Evolutionary conservation across 495 filamentous ascomycete species (phyloP), one percentile per base, ranked within the genome.

Genomic region (Penicillium herquei): DNA sequence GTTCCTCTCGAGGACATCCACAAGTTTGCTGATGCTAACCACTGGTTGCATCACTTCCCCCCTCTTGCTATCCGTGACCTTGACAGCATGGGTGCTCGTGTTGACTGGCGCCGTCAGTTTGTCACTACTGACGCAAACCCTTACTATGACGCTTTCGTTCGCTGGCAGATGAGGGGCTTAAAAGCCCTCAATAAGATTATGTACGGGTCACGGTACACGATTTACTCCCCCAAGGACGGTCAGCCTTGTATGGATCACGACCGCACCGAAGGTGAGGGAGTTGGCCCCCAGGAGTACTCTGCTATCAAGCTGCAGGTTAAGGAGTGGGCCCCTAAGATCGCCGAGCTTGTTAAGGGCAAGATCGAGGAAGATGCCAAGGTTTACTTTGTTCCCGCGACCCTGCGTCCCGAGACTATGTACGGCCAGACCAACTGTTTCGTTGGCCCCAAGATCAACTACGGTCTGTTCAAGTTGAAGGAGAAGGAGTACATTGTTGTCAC

Each of bases 111-210:
- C 63, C 76, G 93, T 62, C 85, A 87, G 50, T 89, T 98, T 58
- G 87, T 96, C 26, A 98, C 93, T 7, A 98, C 93, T 9, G 93
- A 98, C 66, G 92, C 91, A 2, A 98, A 98, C 76, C 92, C 92
- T 3, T 97, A 95, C 74, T 98, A 93, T 69, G 92, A 98, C 69
- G 84, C 91, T 14, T 98, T 98, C 63, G 88, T 98, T 26, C 80
- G 90, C 61, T 98, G 93, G 93, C 93, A 98, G 75, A 98, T 97
- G n/a, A n/a, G n/a, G n/a, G n/a, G n/a, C n/a, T n/a, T n/a, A n/a
- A n/a, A n/a, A n/a, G n/a, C n/a, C n/a, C n/a, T n/a, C n/a, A n/a
- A n/a, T n/a, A n/a, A 97, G 78, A 95, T 98, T 62, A 85, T 88
- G 78, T 98, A 93, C 69, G 93, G 92, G 46, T 92, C 89, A 75